Conservation (phyloP, 208 protist genomes). For the Leptomonas pyrrhocoris region DNA sequence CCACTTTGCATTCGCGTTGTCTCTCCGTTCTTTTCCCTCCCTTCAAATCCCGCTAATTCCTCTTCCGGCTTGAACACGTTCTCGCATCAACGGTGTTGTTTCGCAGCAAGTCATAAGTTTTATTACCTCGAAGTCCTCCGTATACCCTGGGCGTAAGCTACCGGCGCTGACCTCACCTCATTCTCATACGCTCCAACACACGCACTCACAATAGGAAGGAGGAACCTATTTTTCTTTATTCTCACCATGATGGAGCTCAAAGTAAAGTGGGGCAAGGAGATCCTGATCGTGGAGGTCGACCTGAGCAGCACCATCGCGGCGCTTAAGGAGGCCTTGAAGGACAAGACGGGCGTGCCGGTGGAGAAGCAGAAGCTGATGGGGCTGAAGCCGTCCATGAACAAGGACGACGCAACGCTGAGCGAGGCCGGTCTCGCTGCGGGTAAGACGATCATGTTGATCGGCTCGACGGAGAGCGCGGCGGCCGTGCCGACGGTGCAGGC, state of each 20-base stretch:
- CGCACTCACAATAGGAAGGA: slow-evolving; percentile 7
- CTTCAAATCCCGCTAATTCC: too few species aligned
- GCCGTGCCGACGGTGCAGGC: slow-evolving; percentile 31
- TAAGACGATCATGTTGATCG: slow-evolving; percentile 84
- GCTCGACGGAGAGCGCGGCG: slow-evolving; percentile 49
- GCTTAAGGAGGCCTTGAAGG: slow-evolving; percentile 61
- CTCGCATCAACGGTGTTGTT: too few species aligned
- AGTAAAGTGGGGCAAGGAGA: slow-evolving; percentile 85
- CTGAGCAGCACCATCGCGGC: slow-evolving; percentile 29
- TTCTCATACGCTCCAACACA: background rate
- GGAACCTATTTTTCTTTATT: background rate
- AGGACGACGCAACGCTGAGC: slow-evolving; percentile 39
- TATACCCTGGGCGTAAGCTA: too few species aligned
- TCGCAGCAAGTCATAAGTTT: too few species aligned
- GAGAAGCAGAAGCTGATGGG: slow-evolving; percentile 91
- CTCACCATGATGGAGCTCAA: slow-evolving; percentile 47
- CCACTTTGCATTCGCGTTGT: too few species aligned
- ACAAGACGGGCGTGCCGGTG: slow-evolving; percentile 63
- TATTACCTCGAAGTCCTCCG: too few species aligned
- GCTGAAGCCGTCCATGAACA: slow-evolving; percentile 37
- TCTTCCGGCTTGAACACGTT: too few species aligned
- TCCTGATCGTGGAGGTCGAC: slow-evolving; percentile 59
- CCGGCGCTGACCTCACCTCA: background rate
- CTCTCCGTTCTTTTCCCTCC: too few species aligned
- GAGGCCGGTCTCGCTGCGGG: slow-evolving; percentile 49